These are phyloP conservation scores for Silene conica DNA, from an alignment of 148 eudicot species.

Conservation along the genomic window DNA sequence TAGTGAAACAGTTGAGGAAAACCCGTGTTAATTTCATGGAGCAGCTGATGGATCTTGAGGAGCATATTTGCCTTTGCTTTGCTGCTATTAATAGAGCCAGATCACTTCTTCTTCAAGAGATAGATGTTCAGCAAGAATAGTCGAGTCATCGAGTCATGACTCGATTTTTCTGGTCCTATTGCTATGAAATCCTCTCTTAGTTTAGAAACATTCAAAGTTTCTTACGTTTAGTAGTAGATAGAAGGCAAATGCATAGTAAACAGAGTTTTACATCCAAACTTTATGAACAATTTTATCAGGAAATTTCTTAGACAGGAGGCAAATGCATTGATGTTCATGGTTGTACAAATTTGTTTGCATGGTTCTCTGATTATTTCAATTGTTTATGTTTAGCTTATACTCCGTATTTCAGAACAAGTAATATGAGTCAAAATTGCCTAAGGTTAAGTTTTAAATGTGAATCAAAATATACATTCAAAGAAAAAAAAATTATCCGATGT, in stretches of 20 bases:
- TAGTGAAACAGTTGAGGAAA: constrained; percentile 58
- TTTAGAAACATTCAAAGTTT: constrained; percentile 4
- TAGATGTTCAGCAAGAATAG: constrained; percentile 32
- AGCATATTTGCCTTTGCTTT: constrained; percentile 69
- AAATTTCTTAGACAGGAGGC: neutral
- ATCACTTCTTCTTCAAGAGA: constrained; percentile 50
- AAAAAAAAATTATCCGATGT: too few species aligned
- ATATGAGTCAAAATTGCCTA: too few species aligned
- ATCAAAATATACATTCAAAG: too few species aligned
- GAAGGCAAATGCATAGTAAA: constrained; percentile 4
- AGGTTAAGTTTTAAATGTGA: too few species aligned
- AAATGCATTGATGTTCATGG: neutral
- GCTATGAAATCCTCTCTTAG: neutral
- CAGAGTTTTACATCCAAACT: neutral
- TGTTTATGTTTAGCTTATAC: too few species aligned
- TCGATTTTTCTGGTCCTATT: neutral
- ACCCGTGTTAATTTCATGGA: constrained; percentile 40
- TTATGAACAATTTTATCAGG: neutral
- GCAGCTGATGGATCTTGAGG: constrained; percentile 70
- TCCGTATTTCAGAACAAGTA: too few species aligned
- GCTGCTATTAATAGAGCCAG: constrained; percentile 75
- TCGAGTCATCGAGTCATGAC: neutral
- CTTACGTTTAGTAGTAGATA: constrained; percentile 4
- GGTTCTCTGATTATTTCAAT: too few species aligned
- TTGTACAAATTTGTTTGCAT: too few species aligned